These are phyloP conservation scores for Cyclostephanos invisitatus DNA, from an alignment of 108 stramenopile species.

Conservation along the genomic window DNA sequence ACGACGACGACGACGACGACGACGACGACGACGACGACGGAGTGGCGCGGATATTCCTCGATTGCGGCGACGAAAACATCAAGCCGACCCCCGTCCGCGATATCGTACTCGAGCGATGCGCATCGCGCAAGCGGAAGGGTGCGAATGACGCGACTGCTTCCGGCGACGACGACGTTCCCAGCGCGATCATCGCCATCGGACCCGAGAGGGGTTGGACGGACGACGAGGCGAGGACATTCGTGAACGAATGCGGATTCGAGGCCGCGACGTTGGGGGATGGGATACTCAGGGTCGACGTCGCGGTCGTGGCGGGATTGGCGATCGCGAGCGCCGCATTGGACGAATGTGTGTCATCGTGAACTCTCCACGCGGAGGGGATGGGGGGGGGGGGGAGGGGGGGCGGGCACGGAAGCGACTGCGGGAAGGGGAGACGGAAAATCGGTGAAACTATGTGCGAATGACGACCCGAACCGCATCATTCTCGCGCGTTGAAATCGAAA, in stretches of 20 bases:
- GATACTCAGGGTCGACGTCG: conserved; percentile 54
- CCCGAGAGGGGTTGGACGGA: conserved; percentile 60
- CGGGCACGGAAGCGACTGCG: too few species aligned
- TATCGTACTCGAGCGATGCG: conserved; percentile 32
- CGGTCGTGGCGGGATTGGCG: conserved; percentile 46
- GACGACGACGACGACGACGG: conserved; percentile 6
- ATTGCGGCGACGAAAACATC: conserved; percentile 52
- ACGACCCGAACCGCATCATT: too few species aligned
- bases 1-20: conserved; percentile 10
- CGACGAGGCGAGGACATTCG: conserved; percentile 42
- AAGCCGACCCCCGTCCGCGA: conserved; percentile 36
- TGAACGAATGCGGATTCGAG: conserved; percentile 42
- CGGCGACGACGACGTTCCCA: neutral
- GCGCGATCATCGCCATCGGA: conserved; percentile 47
- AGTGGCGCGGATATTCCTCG: conserved; percentile 44
- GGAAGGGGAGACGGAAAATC: too few species aligned
- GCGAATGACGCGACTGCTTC: too few species aligned
- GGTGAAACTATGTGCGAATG: too few species aligned
- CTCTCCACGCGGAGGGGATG: too few species aligned
- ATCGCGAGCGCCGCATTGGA: conserved; percentile 52
- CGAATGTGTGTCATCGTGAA: conserved; percentile 25
- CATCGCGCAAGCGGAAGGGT: too few species aligned
- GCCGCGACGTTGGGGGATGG: conserved; percentile 45
- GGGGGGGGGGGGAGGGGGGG: neutral
- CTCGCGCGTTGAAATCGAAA: too few species aligned